phyloP scores from a whole-genome alignment of 805 yeast species.

The Wickerhamomyces queroliae region DNA sequence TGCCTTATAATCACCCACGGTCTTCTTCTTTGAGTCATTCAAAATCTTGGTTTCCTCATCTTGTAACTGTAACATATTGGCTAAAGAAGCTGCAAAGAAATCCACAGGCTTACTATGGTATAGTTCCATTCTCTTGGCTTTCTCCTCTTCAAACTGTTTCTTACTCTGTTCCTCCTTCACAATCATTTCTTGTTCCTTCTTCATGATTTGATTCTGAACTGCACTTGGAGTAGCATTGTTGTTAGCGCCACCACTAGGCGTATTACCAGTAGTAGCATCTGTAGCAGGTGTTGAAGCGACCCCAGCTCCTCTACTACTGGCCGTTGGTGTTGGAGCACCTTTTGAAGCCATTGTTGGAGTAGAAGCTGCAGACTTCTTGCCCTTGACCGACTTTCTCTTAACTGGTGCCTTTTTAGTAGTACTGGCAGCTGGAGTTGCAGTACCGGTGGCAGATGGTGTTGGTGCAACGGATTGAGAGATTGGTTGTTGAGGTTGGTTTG shows the following conservation, averaged over 20 bases:
- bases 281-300: not conserved
- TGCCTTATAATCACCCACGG: constrained; percentile 6
- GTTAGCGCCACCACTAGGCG: not conserved
- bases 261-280: not conserved
- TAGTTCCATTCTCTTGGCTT: constrained; percentile 17
- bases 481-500: constrained; percentile 5
- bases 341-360: constrained; percentile 5
- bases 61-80: constrained; percentile 18
- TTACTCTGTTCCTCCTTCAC: constrained; percentile 12
- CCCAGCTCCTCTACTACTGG: not conserved
- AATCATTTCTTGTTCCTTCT: constrained; percentile 20
- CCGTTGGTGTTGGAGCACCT: not conserved
- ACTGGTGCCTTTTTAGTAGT: constrained; percentile 9
- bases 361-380: constrained; percentile 6
- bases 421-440: not conserved
- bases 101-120: constrained; percentile 15
- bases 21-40: constrained; percentile 12
- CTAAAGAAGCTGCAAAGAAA: constrained; percentile 21
- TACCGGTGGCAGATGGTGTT: not conserved
- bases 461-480: not conserved
- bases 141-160: constrained; percentile 14
- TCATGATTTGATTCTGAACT: constrained; percentile 12
- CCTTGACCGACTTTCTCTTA: constrained; percentile 7
- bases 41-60: constrained; percentile 21
- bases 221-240: constrained; percentile 3